phyloP scores from a whole-genome alignment of 2,329 filamentous ascomycete species.

The Arthroderma sp. region DNA sequence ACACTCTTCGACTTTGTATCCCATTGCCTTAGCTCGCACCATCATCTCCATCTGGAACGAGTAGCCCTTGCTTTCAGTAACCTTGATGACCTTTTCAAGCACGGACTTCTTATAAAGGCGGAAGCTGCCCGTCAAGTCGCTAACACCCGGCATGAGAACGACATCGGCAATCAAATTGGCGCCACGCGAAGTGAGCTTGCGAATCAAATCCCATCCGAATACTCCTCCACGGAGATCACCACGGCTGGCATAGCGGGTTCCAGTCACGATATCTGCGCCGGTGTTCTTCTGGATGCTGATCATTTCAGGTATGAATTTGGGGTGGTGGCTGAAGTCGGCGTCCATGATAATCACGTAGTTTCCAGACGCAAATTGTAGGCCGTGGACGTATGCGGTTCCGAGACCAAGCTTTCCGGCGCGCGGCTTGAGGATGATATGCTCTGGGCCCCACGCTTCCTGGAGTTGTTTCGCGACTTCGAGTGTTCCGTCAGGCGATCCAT shows the following conservation, averaged over 20 bases:
- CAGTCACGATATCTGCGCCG: constrained; percentile 92
- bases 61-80: constrained; percentile 91
- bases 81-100: constrained; percentile 76
- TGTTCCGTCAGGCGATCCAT: constrained; percentile 91
- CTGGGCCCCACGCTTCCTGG: constrained; percentile 62
- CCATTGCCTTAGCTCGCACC: constrained; percentile 92
- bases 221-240: constrained; percentile 55
- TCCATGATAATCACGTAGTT: constrained; percentile 99
- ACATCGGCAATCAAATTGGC: constrained; percentile 87
- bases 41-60: constrained; percentile 99
- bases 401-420: constrained; percentile 94
- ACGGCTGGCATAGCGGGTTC: constrained; percentile 80
- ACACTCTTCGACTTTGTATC: constrained; percentile 84
- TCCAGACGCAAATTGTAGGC: constrained; percentile 74
- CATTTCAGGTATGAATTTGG: constrained; percentile 96
- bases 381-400: constrained; percentile 91
- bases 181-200: constrained; percentile 64
- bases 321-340: constrained; percentile 97
- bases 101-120: constrained; percentile 85
- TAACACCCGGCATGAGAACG: constrained; percentile 81
- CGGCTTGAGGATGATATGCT: constrained; percentile 70
- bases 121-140: constrained; percentile 90
- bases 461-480: constrained; percentile 84
- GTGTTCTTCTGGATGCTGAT: constrained; percentile 63
- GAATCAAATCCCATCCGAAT: constrained; percentile 91